Percentiles rank a stretch among this genome's conserved stretches.
Evolutionary conservation across 2,329 filamentous ascomycete species (phyloP).

Genomic region (Lachnellula arida): DNA sequence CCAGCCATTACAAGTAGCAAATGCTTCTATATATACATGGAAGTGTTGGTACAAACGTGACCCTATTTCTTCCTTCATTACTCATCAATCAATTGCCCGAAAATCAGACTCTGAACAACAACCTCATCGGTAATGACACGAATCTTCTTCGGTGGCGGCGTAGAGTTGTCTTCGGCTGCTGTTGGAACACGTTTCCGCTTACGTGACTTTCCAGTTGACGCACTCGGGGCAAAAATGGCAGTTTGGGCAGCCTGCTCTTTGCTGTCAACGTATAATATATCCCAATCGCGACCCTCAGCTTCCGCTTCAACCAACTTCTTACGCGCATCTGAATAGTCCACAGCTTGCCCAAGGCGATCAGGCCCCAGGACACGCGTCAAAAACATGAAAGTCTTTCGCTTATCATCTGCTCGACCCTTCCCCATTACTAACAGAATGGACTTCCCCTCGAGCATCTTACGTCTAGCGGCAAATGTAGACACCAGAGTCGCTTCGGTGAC

Average conservation of each 20-base stretch:
- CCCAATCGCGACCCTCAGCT: constrained; percentile 47
- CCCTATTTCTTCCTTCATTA: background rate
- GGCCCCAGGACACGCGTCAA: constrained; percentile 76
- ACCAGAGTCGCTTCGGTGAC: constrained; percentile 51
- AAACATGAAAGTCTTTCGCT: constrained; percentile 72
- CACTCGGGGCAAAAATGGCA: constrained; percentile 24
- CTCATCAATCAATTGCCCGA: constrained; percentile 63
- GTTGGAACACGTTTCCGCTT: constrained; percentile 41
- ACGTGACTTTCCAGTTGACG: constrained; percentile 31
- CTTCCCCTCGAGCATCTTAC: constrained; percentile 58
- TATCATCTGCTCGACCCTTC: constrained; percentile 55
- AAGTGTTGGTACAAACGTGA: background rate
- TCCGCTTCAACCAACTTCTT: constrained; percentile 50
- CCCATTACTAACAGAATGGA: constrained; percentile 69
- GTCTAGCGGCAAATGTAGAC: constrained; percentile 54
- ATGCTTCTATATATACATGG: background rate
- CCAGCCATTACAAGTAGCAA: background rate
- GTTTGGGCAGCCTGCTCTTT: constrained; percentile 42
- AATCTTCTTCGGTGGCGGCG: constrained; percentile 46
- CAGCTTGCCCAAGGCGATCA: constrained; percentile 57
- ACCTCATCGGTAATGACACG: constrained; percentile 77
- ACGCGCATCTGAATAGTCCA: constrained; percentile 61
- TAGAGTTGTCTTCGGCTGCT: constrained; percentile 29
- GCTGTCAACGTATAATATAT: constrained; percentile 77
- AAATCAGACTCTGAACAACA: constrained; percentile 86